phyloP scores from a whole-genome alignment of 169 alveolate genomes.

The Besnoitia besnoiti region DNA sequence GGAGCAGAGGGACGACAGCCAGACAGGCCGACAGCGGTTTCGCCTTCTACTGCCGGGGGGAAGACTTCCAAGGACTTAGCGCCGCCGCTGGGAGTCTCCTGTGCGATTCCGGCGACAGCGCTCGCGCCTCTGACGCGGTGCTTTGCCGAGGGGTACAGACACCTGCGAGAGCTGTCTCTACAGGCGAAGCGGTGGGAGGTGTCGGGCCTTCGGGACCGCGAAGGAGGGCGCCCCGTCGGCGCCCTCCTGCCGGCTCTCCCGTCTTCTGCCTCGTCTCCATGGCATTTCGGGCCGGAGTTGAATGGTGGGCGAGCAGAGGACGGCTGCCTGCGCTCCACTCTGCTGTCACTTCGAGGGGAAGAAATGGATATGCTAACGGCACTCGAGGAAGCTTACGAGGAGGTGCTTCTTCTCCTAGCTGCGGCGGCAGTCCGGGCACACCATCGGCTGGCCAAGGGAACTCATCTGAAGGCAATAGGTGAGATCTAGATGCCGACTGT shows the following conservation, averaged over 20 bases:
- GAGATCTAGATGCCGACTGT: too few relatives aligned
- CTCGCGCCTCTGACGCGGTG: not conserved
- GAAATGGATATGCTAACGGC: not conserved
- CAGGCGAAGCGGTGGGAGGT: not conserved
- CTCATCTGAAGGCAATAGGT: not conserved
- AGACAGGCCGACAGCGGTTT: not conserved
- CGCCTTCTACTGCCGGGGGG: not conserved
- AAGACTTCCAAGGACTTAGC: not conserved
- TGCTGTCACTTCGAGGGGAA: too few relatives aligned
- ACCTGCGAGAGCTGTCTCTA: not conserved
- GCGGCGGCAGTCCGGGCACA: not conserved
- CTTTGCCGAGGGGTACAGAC: not conserved
- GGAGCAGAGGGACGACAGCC: not conserved
- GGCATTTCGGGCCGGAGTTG: too few relatives aligned
- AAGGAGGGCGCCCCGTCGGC: too few relatives aligned
- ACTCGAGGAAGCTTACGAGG: slow-evolving; percentile 6
- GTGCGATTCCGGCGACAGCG: not conserved
- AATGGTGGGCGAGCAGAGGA: too few relatives aligned
- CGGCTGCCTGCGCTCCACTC: too few relatives aligned
- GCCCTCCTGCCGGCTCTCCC: too few relatives aligned
- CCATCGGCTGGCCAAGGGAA: not conserved
- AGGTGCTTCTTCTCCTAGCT: not conserved
- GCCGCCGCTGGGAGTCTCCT: not conserved
- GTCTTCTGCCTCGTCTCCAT: too few relatives aligned
- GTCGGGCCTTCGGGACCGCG: too few relatives aligned